Percentiles rank a stretch among this genome's conserved stretches.
These are phyloP conservation scores for Lentinula detonsa DNA, from an alignment of 768 basidiomycete genomes.

Conservation along the genomic window DNA sequence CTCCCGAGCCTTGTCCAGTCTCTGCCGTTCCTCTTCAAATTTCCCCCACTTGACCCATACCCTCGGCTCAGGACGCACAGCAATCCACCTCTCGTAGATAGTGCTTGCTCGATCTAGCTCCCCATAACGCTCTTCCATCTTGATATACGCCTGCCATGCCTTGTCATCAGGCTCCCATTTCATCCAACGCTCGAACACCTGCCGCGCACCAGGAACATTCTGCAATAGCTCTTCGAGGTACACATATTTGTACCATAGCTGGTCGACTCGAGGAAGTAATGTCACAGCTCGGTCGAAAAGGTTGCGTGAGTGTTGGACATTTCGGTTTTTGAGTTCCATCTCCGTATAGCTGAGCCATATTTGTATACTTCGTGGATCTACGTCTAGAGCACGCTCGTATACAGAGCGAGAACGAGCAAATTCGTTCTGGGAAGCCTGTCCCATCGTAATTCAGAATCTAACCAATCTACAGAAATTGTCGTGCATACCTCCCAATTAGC, in stretches of 20 bases:
- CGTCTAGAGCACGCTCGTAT: slow-evolving; percentile 94
- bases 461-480: not conserved
- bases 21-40: slow-evolving; percentile 81
- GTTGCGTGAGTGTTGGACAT: slow-evolving; percentile 95
- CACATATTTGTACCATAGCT: slow-evolving; percentile 99
- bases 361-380: slow-evolving; percentile 84
- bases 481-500: slow-evolving; percentile 74
- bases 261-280: slow-evolving; percentile 90
- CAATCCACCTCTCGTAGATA: slow-evolving; percentile 90
- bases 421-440: slow-evolving; percentile 90
- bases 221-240: slow-evolving; percentile 96
- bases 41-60: slow-evolving; percentile 85
- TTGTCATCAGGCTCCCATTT: slow-evolving; percentile 99
- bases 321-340: slow-evolving; percentile 97
- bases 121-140: slow-evolving; percentile 90
- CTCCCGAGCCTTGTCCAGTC: slow-evolving; percentile 71
- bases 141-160: slow-evolving; percentile 99
- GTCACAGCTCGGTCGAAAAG: slow-evolving; percentile 97
- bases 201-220: slow-evolving; percentile 93
- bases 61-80: slow-evolving; percentile 68
- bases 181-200: slow-evolving; percentile 99
- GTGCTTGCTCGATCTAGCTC: slow-evolving; percentile 89
- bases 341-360: slow-evolving; percentile 95
- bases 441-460: slow-evolving; percentile 2
- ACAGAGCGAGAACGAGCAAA: slow-evolving; percentile 92